These are phyloP conservation scores for Parastagonospora avenae DNA, from an alignment of 2,329 filamentous ascomycete genomes.

Conservation along the genomic window DNA sequence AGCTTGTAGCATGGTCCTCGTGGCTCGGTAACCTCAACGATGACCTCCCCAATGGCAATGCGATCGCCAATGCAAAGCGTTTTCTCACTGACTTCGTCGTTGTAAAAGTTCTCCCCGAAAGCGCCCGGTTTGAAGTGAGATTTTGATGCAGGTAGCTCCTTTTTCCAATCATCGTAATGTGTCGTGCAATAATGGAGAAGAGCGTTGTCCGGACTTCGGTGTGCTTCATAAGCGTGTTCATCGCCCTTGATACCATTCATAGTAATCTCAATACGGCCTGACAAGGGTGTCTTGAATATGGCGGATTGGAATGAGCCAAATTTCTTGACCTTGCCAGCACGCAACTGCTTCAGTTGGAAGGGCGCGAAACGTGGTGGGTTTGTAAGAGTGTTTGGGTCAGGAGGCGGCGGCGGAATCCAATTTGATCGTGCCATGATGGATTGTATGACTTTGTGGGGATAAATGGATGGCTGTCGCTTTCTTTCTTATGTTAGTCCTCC, in stretches of 20 bases:
- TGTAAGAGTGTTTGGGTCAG: slow-evolving; percentile 23
- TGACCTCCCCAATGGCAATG: slow-evolving; percentile 55
- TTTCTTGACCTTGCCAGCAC: slow-evolving; percentile 62
- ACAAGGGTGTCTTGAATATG: slow-evolving; percentile 60
- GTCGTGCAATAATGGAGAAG: slow-evolving; percentile 65
- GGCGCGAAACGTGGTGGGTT: slow-evolving; percentile 32
- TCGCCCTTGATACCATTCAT: slow-evolving; percentile 62
- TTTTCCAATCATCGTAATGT: slow-evolving; percentile 63
- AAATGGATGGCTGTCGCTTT: background rate
- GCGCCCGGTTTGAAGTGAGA: slow-evolving; percentile 61
- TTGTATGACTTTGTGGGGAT: background rate
- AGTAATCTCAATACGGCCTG: slow-evolving; percentile 54
- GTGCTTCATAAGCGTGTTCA: slow-evolving; percentile 66
- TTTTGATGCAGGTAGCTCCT: slow-evolving; percentile 58
- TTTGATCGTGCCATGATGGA: slow-evolving; percentile 18
- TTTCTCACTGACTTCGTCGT: slow-evolving; percentile 63
- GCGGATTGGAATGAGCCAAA: slow-evolving; percentile 58
- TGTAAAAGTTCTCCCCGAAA: slow-evolving; percentile 70
- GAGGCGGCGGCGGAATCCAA: slow-evolving; percentile 28
- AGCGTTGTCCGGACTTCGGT: slow-evolving; percentile 68
- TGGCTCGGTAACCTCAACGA: slow-evolving; percentile 65
- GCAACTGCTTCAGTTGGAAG: slow-evolving; percentile 62
- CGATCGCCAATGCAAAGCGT: slow-evolving; percentile 70
- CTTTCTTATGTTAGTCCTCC: too few species aligned
- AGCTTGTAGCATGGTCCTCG: slow-evolving; percentile 71